phyloP scores from a whole-genome alignment of 257 asterid genomes.

The Eucommia ulmoides region DNA sequence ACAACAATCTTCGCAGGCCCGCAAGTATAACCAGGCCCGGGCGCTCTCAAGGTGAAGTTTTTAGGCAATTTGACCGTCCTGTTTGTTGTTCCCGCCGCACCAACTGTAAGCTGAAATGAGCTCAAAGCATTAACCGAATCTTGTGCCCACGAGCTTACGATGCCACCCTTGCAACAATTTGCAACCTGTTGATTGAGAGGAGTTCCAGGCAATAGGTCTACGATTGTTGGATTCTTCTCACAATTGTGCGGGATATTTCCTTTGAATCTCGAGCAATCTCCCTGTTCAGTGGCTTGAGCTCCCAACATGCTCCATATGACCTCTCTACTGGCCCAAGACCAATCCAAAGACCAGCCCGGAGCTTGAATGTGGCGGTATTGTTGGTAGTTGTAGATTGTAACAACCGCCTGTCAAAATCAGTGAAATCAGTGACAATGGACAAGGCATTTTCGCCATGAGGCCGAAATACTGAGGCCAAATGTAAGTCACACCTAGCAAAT shows the following conservation, averaged over 20 bases:
- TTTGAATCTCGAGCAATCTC: slow-evolving; percentile 19
- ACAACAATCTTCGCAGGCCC: slow-evolving; percentile 11
- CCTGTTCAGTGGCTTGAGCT: slow-evolving; percentile 16
- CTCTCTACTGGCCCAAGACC: slow-evolving; percentile 22
- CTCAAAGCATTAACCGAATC: slow-evolving; percentile 9
- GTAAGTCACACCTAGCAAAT: no score
- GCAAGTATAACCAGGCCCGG: slow-evolving; percentile 19
- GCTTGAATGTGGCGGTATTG: slow-evolving; percentile 11
- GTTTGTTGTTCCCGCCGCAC: slow-evolving; percentile 12
- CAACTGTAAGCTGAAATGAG: slow-evolving; percentile 15
- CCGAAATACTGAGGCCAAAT: no score
- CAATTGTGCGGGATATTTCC: slow-evolving; percentile 17
- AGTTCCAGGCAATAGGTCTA: slow-evolving; percentile 15
- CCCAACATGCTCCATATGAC: slow-evolving; percentile 16
- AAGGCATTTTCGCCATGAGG: no score
- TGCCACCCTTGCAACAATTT: slow-evolving; percentile 22
- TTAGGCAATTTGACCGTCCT: slow-evolving; percentile 14
- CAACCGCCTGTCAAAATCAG: slow-evolving; percentile 21
- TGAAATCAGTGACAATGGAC: no score
- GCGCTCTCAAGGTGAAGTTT: slow-evolving; percentile 16
- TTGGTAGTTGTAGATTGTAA: slow-evolving; percentile 18
- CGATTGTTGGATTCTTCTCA: slow-evolving; percentile 8
- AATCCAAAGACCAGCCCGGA: slow-evolving; percentile 23
- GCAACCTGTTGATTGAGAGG: slow-evolving; percentile 20
- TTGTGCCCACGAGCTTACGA: slow-evolving; percentile 8